Evolutionary conservation across 192 early-diverging fungal species (phyloP).

Genomic region (Mortierella hygrophila): DNA sequence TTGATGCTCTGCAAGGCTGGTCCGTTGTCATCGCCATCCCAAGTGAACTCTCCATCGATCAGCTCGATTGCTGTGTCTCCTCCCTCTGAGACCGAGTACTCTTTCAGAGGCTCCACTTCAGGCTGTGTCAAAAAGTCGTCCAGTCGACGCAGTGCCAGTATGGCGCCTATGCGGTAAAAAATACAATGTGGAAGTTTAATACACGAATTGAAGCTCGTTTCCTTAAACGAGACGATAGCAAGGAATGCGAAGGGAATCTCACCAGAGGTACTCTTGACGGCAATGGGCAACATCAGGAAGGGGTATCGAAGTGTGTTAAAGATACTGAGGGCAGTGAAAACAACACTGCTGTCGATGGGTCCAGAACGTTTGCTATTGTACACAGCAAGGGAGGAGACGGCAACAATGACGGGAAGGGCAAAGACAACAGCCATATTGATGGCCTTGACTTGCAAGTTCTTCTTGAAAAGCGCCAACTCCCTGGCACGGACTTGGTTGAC

Average conservation of each 20-base stretch:
- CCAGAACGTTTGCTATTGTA: conserved; percentile 44
- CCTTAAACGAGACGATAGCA: not conserved
- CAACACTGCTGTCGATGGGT: conserved; percentile 38
- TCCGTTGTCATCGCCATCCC: conserved; percentile 73
- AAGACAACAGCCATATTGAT: conserved; percentile 76
- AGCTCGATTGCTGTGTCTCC: conserved; percentile 26
- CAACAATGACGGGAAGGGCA: conserved; percentile 49
- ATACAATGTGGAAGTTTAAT: conserved; percentile 49
- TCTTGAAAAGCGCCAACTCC: conserved; percentile 18
- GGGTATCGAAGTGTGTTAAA: conserved; percentile 64
- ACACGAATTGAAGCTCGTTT: conserved; percentile 21
- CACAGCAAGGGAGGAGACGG: conserved; percentile 49
- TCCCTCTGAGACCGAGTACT: conserved; percentile 39
- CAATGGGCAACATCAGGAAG: conserved; percentile 58
- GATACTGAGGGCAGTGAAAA: conserved; percentile 62
- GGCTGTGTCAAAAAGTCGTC: conserved; percentile 34
- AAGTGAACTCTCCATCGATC: conserved; percentile 56
- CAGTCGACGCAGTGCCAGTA: conserved; percentile 27
- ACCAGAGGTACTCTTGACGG: conserved; percentile 52
- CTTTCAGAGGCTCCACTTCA: conserved; percentile 65
- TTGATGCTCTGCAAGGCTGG: conserved; percentile 51
- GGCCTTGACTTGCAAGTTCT: conserved; percentile 69
- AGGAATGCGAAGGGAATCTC: not conserved
- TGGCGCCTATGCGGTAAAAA: conserved; percentile 14
- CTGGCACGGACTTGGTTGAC: conserved; percentile 60